Base-by-base conservation (phyloP, 495 filamentous ascomycete genomes). In the Trichoderma parareesei region DNA sequence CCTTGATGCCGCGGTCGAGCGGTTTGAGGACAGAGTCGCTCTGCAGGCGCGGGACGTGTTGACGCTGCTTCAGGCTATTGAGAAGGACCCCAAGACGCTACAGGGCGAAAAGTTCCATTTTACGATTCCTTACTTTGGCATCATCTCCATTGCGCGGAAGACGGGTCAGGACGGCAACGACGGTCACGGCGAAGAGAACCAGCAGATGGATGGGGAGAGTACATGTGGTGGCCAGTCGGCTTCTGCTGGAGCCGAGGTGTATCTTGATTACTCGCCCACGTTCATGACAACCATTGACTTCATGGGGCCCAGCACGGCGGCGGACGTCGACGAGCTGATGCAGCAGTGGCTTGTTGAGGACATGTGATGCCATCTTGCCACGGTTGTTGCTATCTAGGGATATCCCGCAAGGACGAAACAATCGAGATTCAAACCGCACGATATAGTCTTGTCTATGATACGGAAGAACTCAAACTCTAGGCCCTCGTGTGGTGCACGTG, bases 271-370 rank as follows among this genome's bases (percentile, higher is more conserved):
- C 18, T 57, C 20, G 9, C 53, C 53, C 2, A 14, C 53, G 10
- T 57, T 57, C 18, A 57, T 57, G 53, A 57, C 53, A 1, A 57
- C 53, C 11, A 57, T 57, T n/a, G 53, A 57, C 53, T 57, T 57
- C 37, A 35, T 57, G 33, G 53, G 53, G 53, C 27, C 53, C 3
- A 57, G 18, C 27, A 57, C 53, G 2, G 53, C 53, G 20, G 20
- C 18, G 2, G 53, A 57, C 14, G 53, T 57, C 37, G 53, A 57
- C 27, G 53, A 57, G 53, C 53, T 57, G 8, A 57, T 57, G 53
- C 20, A 57, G 53, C 53, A 57, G 33, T 57, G 53, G 53, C 16
- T 57, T 8, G 53, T 37, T 37, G 53, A 57, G 1, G 53, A 57
- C 9, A 37, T 57, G 33, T 57, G 37, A 35, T 49, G 16, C 16